Base-by-base conservation (phyloP, 495 filamentous ascomycete species). In the Choiromyces venosus region DNA sequence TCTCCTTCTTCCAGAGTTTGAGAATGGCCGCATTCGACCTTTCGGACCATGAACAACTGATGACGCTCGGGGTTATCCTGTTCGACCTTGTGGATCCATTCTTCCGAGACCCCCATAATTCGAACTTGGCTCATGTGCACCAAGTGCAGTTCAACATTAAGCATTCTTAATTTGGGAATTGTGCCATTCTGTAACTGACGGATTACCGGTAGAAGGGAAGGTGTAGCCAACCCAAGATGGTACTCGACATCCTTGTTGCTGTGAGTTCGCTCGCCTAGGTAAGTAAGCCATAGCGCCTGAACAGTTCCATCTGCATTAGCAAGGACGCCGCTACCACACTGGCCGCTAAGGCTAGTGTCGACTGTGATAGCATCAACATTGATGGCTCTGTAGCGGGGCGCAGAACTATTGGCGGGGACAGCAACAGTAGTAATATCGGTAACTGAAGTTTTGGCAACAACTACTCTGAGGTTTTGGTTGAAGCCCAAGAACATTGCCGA, bases 341-440 rank as follows among this genome's bases (percentile, higher is more conserved):
- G 94, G 3, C 90, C 88, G 76, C 92, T 93, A 5, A 98, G 87
- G 72, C 88, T 91, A 0, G 95, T 97, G 81, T 99, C 95, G 37
- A 99, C 93, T 0, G 96, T 98, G 81, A 99, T 93, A 56, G 96
- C 96, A 78, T 99, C 96, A 33, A 99, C 87, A 78, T 99, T 98
- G 81, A 97, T 93, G 37, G 95, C 96, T 18, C 95, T 88, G 78
- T 98, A 99, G 69, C 95, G 86, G n/a, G 95, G 95, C 12, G 95
- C 93, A 16, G 91, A 88, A 3, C 91, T 89, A 78, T 96, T 97
- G 8, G 95, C 93, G 0, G 95, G 95, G 71, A 99, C 97, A 2
- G 95, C 92, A 6, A 99, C 95, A 38, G 95, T 95, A 7, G 94
- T 97, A 81, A 98, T 96, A 83, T 99, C 95, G 14, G 96, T 98